Percentiles rank a stretch among this genome's conserved stretches.
These are phyloP conservation scores for Sugiyamaella pinicola DNA, from an alignment of 1,139 yeast species.

Conservation along the genomic window DNA sequence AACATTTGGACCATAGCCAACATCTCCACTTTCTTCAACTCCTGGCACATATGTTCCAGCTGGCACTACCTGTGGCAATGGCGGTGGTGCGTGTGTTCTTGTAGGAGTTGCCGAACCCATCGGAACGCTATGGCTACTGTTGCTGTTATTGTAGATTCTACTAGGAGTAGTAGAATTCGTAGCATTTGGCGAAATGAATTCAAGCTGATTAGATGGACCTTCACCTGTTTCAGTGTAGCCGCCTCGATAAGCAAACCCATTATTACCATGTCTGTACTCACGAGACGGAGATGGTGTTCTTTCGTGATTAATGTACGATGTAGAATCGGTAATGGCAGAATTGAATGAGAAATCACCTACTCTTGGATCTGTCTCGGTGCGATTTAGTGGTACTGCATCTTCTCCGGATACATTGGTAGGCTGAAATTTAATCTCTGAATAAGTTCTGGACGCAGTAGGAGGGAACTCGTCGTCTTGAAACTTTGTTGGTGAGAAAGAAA, in stretches of 20 bases:
- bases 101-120: conserved; percentile 8
- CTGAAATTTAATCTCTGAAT: conserved; percentile 21
- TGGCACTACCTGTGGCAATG: conserved; percentile 27
- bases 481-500: conserved; percentile 23
- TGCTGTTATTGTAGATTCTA: neutral
- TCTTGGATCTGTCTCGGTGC: neutral
- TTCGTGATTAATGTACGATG: conserved; percentile 11
- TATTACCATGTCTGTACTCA: conserved; percentile 25
- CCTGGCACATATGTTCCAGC: conserved; percentile 41
- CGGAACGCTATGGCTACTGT: neutral
- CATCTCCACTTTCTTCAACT: conserved; percentile 36
- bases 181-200: conserved; percentile 14
- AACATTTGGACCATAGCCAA: conserved; percentile 40
- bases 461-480: conserved; percentile 18
- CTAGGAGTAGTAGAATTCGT: conserved; percentile 9
- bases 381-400: conserved; percentile 17
- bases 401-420: conserved; percentile 17
- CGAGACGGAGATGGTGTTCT: conserved; percentile 29
- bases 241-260: conserved; percentile 14
- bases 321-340: conserved; percentile 20
- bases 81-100: conserved; percentile 10
- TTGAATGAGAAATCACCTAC: conserved; percentile 20
- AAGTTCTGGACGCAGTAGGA: conserved; percentile 12
- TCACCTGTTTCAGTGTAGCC: conserved; percentile 18
- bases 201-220: conserved; percentile 17